Percentiles rank a stretch among this genome's conserved stretches.
These are phyloP conservation scores for Alternaria atra DNA, from an alignment of 2,329 filamentous ascomycete genomes.

Conservation along the genomic window DNA sequence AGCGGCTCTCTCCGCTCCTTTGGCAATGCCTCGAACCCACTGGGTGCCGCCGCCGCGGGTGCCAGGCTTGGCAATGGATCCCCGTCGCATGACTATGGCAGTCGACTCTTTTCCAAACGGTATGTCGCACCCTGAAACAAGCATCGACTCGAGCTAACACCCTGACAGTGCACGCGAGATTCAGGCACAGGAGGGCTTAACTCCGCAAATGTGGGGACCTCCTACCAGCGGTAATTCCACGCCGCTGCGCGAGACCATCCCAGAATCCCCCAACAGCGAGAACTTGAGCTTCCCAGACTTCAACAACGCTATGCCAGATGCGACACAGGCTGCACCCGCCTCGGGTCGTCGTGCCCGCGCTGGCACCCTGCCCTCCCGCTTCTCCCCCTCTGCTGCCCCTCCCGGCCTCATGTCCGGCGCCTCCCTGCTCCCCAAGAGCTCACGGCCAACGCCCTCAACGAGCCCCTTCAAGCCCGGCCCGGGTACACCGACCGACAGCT, in stretches of 20 bases:
- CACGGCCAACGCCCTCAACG: constrained; percentile 84
- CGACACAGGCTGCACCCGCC: constrained; percentile 64
- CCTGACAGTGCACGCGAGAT: constrained; percentile 85
- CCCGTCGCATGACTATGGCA: constrained; percentile 87
- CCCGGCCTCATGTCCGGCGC: constrained; percentile 63
- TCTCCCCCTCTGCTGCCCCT: constrained; percentile 77
- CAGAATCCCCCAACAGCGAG: constrained; percentile 90
- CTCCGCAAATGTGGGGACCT: constrained; percentile 82
- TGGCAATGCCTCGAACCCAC: constrained; percentile 70
- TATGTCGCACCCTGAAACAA: constrained; percentile 61
- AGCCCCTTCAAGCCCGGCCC: constrained; percentile 81
- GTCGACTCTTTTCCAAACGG: constrained; percentile 91
- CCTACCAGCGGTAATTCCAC: constrained; percentile 97
- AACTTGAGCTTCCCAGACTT: constrained; percentile 97
- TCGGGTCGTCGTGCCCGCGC: constrained; percentile 83
- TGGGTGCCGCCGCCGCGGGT: constrained; percentile 61
- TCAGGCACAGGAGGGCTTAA: constrained; percentile 91
- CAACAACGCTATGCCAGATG: constrained; percentile 73
- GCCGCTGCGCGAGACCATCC: constrained; percentile 94
- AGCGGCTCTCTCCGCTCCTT: constrained; percentile 73
- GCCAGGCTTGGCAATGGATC: constrained; percentile 88
- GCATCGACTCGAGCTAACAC: constrained; percentile 41
- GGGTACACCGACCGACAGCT: constrained; percentile 50
- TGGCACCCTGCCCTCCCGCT: constrained; percentile 94
- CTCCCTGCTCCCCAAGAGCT: constrained; percentile 75